These are phyloP conservation scores for Macroventuria anomochaeta DNA, from an alignment of 2,329 filamentous ascomycete genomes.

Conservation along the genomic window DNA sequence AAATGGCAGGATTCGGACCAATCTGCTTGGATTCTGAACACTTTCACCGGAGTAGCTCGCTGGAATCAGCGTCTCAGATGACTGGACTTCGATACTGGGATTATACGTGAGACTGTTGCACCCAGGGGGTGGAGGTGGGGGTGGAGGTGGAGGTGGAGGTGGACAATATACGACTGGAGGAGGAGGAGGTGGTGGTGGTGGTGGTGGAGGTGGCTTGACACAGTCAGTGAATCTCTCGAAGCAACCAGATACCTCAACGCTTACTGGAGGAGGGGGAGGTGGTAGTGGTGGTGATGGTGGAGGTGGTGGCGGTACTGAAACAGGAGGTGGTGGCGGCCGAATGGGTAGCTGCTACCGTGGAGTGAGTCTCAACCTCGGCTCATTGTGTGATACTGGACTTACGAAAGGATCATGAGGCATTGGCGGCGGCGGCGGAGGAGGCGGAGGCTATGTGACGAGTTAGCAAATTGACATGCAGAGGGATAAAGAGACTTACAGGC, in stretches of 20 bases:
- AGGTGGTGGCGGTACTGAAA: too few species aligned
- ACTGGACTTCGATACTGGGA: slow-evolving; percentile 17
- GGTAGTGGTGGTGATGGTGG: neutral
- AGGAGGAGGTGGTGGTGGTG: slow-evolving; percentile 21
- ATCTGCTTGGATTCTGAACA: slow-evolving; percentile 16
- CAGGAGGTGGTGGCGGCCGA: neutral
- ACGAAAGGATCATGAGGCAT: neutral
- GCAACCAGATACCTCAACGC: neutral
- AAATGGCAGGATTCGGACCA: slow-evolving; percentile 33
- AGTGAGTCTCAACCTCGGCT: neutral
- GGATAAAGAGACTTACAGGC: neutral
- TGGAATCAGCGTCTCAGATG: slow-evolving; percentile 29
- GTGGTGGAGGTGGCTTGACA: slow-evolving; percentile 19
- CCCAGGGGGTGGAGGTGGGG: slow-evolving; percentile 8
- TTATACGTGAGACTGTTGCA: neutral
- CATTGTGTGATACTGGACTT: neutral
- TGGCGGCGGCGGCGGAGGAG: slow-evolving; percentile 22
- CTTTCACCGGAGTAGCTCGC: slow-evolving; percentile 30
- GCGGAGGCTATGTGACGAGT: too few species aligned
- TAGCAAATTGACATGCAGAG: too few species aligned
- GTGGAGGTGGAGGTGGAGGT: slow-evolving; percentile 18
- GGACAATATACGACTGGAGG: slow-evolving; percentile 6
- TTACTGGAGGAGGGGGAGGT: slow-evolving; percentile 21
- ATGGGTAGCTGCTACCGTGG: neutral
- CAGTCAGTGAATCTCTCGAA: neutral